Percentiles rank a stretch among this genome's conserved stretches.
Conservation (phyloP, 2,329 filamentous ascomycete species). For the Orbilia blumenaviensis region DNA sequence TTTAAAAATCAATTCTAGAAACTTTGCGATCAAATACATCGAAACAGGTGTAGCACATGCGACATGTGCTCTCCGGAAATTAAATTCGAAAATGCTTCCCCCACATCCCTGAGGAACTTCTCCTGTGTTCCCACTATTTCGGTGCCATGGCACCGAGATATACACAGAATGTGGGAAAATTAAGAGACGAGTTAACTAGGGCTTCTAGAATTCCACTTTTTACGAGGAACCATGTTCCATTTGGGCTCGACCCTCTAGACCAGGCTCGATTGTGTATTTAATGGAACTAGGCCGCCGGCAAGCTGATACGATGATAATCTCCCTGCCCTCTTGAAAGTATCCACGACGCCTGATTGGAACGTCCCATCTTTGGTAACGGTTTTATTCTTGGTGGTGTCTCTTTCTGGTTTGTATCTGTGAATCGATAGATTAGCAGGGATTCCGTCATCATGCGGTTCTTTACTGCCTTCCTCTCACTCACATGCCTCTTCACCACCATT, state of each 20-base stretch:
- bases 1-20: too few species aligned
- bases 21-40: too few species aligned
- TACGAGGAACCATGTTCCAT: background rate
- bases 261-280: background rate
- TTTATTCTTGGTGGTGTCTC: background rate
- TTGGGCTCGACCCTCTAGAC: background rate
- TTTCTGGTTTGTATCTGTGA: too few species aligned
- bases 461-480: background rate
- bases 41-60: background rate
- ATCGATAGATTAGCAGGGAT: background rate
- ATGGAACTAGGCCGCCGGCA: background rate
- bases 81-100: too few species aligned
- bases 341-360: background rate
- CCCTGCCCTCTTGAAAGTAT: background rate
- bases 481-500: slow-evolving; percentile 3
- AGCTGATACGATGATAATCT: background rate
- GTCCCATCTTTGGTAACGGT: background rate
- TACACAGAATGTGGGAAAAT: background rate
- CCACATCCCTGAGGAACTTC: background rate
- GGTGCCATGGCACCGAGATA: background rate
- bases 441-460: background rate
- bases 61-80: background rate
- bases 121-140: background rate
- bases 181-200: too few species aligned
- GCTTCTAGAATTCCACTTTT: background rate